A percentile compares a stretch with the other conserved stretches of the same genome.
Evolutionary conservation across 2,329 filamentous ascomycete genomes (phyloP).

Genomic region (Diplodia intermedia): DNA sequence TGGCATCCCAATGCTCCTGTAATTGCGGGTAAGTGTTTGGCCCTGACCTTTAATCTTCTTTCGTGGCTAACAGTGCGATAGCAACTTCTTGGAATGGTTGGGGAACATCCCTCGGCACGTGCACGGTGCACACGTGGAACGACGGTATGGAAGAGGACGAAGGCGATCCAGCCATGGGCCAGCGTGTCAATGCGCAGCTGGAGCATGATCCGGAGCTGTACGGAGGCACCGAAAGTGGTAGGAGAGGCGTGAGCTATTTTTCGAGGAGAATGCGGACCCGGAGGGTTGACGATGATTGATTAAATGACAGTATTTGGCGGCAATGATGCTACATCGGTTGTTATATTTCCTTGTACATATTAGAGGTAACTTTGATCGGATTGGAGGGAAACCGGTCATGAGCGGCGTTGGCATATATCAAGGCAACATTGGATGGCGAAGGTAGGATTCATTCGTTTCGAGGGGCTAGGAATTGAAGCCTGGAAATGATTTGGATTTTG

Average conservation of each 20-base stretch:
- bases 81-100: conserved; percentile 85
- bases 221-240: conserved; percentile 29
- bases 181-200: conserved; percentile 47
- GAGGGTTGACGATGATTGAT: conserved; percentile 24
- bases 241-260: conserved; percentile 23
- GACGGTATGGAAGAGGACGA: conserved; percentile 67
- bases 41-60: not conserved
- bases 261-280: conserved; percentile 18
- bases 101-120: conserved; percentile 75
- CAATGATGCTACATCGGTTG: no score
- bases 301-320: not conserved
- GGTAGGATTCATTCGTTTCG: conserved; percentile 13
- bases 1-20: conserved; percentile 89
- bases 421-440: conserved; percentile 4
- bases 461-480: not conserved
- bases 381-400: conserved; percentile 1
- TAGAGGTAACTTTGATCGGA: not conserved
- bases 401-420: conserved; percentile 19
- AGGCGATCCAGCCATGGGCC: conserved; percentile 45
- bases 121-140: conserved; percentile 79
- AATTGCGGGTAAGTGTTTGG: conserved; percentile 65
- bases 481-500: conserved; percentile 25
- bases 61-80: conserved; percentile 43
- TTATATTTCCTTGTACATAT: conserved; percentile 20
- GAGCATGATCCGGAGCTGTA: conserved; percentile 49